These are phyloP conservation scores for Saccharomycopsis crataegensis DNA, from an alignment of 1,139 yeast species.

Conservation along the genomic window DNA sequence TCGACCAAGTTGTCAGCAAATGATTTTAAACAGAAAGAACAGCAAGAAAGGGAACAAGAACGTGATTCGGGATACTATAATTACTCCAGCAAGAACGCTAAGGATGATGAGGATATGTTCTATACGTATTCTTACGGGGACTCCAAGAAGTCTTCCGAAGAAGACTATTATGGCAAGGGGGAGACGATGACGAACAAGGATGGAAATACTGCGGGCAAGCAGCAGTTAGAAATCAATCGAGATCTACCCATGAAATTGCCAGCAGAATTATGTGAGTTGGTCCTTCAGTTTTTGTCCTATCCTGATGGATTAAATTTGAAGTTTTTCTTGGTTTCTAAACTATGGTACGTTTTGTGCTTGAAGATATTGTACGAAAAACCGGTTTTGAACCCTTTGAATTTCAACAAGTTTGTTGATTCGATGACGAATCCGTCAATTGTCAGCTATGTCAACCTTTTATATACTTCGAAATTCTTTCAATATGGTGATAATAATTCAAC, in stretches of 20 bases:
- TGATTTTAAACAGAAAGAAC: constrained; percentile 1
- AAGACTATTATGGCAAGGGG: constrained; percentile 2
- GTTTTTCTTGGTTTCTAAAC: constrained; percentile 51
- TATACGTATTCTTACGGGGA: constrained; percentile 17
- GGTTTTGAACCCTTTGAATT: constrained; percentile 55
- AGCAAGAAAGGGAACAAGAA: background rate
- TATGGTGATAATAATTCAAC: background rate
- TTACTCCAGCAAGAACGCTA: background rate
- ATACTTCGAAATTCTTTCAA: constrained; percentile 2
- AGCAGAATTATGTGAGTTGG: constrained; percentile 47
- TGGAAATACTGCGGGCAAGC: background rate
- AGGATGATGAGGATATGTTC: constrained; percentile 14
- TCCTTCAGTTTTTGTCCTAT: constrained; percentile 34
- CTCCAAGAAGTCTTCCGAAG: background rate
- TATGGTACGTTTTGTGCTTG: constrained; percentile 51
- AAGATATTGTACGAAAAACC: constrained; percentile 65
- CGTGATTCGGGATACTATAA: background rate
- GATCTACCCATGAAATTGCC: constrained; percentile 7
- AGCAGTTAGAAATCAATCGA: background rate
- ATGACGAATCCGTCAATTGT: constrained; percentile 33
- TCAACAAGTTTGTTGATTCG: constrained; percentile 64
- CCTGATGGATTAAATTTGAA: constrained; percentile 39
- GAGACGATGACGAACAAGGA: background rate
- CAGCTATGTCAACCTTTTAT: constrained; percentile 9
- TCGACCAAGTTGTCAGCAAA: constrained; percentile 25